These are phyloP conservation scores for Racocetra persica DNA, from an alignment of 371 early-diverging fungal genomes.

Conservation along the genomic window DNA sequence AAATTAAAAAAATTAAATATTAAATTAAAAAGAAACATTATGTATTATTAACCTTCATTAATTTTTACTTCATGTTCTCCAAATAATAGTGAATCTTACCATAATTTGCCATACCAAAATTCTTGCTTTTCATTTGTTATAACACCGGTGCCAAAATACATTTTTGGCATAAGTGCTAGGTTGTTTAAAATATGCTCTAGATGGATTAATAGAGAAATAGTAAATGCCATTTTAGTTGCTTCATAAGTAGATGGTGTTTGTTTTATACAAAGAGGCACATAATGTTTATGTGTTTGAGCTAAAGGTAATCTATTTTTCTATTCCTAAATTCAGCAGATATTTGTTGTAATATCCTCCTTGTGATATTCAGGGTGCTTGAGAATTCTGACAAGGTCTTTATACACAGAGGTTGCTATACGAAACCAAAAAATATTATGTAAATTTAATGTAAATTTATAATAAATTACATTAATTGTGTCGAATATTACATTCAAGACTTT, in stretches of 20 bases:
- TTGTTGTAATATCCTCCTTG: background rate
- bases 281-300: background rate
- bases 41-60: background rate
- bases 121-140: background rate
- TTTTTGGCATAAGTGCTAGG: background rate
- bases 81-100: slow-evolving; percentile 1
- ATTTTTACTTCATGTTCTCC: background rate
- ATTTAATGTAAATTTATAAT: too few relatives aligned
- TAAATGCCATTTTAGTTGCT: background rate
- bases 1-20: background rate
- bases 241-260: background rate
- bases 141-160: slow-evolving; percentile 7
- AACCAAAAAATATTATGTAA: too few relatives aligned
- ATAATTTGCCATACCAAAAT: background rate
- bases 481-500: too few relatives aligned
- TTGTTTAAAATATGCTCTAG: background rate
- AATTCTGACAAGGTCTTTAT: background rate
- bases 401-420: background rate
- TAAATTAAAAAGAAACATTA: background rate
- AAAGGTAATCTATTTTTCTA: background rate
- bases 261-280: background rate
- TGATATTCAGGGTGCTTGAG: background rate
- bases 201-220: background rate
- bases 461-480: too few relatives aligned
- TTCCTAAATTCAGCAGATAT: background rate